Evolutionary conservation across 768 basidiomycete genomes (phyloP).

Genomic region (Auriscalpium vulgare): DNA sequence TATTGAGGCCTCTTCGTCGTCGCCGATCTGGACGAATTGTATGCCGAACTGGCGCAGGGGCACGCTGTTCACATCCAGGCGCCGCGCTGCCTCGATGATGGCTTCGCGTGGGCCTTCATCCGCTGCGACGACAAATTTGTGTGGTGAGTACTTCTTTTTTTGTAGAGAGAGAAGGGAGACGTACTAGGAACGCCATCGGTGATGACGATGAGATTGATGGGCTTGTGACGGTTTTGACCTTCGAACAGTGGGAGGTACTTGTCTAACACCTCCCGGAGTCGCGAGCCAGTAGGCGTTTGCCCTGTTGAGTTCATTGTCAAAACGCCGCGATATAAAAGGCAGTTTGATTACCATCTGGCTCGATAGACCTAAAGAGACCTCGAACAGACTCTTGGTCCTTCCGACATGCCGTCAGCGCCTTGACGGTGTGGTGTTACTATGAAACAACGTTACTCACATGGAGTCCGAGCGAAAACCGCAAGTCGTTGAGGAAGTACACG

Average conservation of each 20-base stretch:
- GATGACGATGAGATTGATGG: constrained; percentile 29
- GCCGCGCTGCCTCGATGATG: constrained; percentile 15
- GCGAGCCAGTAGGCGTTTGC: constrained; percentile 31
- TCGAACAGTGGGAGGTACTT: constrained; percentile 29
- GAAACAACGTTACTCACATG: constrained; percentile 17
- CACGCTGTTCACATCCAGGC: constrained; percentile 24
- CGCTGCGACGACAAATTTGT: constrained; percentile 1
- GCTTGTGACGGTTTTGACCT: constrained; percentile 23
- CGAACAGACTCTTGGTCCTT: constrained; percentile 8
- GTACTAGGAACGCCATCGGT: constrained; percentile 34
- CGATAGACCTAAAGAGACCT: constrained; percentile 4
- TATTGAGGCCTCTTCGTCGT: constrained; percentile 21
- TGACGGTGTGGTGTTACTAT: background rate
- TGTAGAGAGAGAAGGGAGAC: constrained; percentile 2
- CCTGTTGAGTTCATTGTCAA: constrained; percentile 20
- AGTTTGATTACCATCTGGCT: constrained; percentile 4
- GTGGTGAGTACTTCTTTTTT: background rate
- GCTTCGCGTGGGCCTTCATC: constrained; percentile 15
- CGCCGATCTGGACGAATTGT: constrained; percentile 35
- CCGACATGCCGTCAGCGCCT: background rate
- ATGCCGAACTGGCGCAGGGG: constrained; percentile 27
- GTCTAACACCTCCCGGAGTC: constrained; percentile 28
- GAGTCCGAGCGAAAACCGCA: constrained; percentile 2
- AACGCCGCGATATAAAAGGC: too few species aligned
- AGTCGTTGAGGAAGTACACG: constrained; percentile 34